Evolutionary conservation across 2,329 filamentous ascomycete species (phyloP).

Genomic region (Ophiostoma sp.): DNA sequence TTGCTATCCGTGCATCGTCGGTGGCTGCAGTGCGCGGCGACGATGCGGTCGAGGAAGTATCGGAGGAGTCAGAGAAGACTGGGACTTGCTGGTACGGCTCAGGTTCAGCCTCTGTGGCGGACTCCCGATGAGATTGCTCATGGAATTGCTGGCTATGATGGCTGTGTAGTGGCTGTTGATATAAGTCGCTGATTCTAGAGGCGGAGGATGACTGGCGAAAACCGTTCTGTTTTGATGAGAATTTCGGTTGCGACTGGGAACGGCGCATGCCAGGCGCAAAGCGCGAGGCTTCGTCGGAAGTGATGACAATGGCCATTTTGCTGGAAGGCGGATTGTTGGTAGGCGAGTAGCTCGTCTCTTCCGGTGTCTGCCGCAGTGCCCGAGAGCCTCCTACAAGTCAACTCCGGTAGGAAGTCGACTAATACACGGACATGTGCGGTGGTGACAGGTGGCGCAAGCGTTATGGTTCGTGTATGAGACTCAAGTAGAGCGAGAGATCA

Average conservation of each 20-base stretch:
- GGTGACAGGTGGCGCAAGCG: neutral
- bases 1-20: conserved; percentile 51
- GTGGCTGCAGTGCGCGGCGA: conserved; percentile 49
- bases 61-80: conserved; percentile 42
- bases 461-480: neutral
- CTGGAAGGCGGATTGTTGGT: neutral
- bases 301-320: conserved; percentile 51
- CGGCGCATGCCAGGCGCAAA: conserved; percentile 53
- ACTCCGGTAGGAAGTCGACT: conserved; percentile 10
- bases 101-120: neutral
- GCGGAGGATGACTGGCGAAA: conserved; percentile 45
- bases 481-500: neutral
- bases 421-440: neutral
- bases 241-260: conserved; percentile 57
- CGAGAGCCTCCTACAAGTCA: conserved; percentile 22
- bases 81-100: conserved; percentile 31
- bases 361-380: conserved; percentile 15
- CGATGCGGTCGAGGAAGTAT: conserved; percentile 48
- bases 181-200: conserved; percentile 44
- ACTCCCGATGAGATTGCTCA: neutral
- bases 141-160: conserved; percentile 19
- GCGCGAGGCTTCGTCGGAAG: conserved; percentile 52
- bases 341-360: neutral
- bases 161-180: conserved; percentile 33
- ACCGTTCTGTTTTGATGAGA: conserved; percentile 40